Conservation (phyloP, 129 eudicot genomes). For the Arctium minus region DNA sequence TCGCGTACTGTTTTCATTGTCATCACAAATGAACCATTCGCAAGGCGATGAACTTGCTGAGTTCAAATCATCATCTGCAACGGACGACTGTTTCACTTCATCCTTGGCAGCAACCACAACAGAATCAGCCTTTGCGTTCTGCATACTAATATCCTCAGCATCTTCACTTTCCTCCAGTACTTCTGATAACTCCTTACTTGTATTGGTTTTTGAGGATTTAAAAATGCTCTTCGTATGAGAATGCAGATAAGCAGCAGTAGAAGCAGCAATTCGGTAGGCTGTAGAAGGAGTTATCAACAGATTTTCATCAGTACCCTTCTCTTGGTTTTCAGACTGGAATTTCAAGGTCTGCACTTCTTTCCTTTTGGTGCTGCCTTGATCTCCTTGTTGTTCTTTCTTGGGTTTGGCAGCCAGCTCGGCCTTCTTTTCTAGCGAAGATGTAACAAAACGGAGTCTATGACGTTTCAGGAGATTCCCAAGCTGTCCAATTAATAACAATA, state of each 20-base stretch:
- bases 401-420: conserved; percentile 33
- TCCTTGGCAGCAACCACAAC: conserved; percentile 62
- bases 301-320: background rate
- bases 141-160: conserved; percentile 15
- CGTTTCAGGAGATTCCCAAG: conserved; percentile 56
- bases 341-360: conserved; percentile 7
- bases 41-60: conserved; percentile 69
- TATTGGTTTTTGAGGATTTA: conserved; percentile 23
- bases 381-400: conserved; percentile 7
- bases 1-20: conserved; percentile 57
- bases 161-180: background rate
- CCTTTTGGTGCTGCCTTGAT: background rate
- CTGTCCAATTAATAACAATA: conserved; percentile 31
- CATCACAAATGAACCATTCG: conserved; percentile 88
- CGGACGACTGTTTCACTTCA: conserved; percentile 58
- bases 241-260: conserved; percentile 64
- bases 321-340: conserved; percentile 5
- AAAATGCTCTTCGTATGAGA: conserved; percentile 45
- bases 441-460: conserved; percentile 54
- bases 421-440: conserved; percentile 75
- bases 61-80: conserved; percentile 63
- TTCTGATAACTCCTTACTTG: conserved; percentile 5
- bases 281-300: conserved; percentile 31
- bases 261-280: conserved; percentile 62
- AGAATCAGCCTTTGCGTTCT: conserved; percentile 41